These are phyloP conservation scores for Didymella segeticola DNA, from an alignment of 2,329 filamentous ascomycete species.

Conservation along the genomic window DNA sequence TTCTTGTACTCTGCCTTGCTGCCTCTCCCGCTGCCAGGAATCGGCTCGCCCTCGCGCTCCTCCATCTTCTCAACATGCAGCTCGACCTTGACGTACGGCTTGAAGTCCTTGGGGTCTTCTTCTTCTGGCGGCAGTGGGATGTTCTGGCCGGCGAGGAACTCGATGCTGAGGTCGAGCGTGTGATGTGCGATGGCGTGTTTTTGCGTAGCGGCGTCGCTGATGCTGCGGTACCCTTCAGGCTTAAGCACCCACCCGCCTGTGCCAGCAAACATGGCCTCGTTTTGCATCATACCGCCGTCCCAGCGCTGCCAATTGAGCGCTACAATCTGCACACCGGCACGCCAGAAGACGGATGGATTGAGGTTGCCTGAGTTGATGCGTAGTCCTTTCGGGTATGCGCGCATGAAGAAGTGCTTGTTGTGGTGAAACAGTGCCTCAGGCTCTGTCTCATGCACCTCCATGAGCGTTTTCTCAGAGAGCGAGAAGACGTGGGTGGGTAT, in stretches of 20 bases:
- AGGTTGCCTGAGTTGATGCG: conserved; percentile 86
- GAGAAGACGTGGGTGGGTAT: conserved; percentile 70
- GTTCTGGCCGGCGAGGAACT: conserved; percentile 77
- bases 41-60: conserved; percentile 52
- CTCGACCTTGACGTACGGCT: conserved; percentile 79
- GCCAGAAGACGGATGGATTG: conserved; percentile 85
- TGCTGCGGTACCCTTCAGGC: conserved; percentile 72
- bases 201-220: conserved; percentile 46
- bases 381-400: conserved; percentile 84
- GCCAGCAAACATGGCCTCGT: conserved; percentile 87
- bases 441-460: conserved; percentile 69
- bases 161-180: conserved; percentile 72
- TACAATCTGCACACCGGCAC: conserved; percentile 86
- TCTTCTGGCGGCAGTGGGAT: conserved; percentile 70
- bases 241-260: conserved; percentile 87
- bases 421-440: conserved; percentile 73
- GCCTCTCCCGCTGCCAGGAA: conserved; percentile 57
- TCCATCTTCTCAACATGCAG: conserved; percentile 77
- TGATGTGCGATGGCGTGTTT: conserved; percentile 57
- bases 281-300: conserved; percentile 95
- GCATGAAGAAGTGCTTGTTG: conserved; percentile 83
- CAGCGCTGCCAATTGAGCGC: conserved; percentile 93
- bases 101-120: conserved; percentile 64
- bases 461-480: conserved; percentile 66
- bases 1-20: conserved; percentile 61